phyloP scores from a whole-genome alignment of 2,329 filamentous ascomycete species.

The Sporothrix globosa region DNA sequence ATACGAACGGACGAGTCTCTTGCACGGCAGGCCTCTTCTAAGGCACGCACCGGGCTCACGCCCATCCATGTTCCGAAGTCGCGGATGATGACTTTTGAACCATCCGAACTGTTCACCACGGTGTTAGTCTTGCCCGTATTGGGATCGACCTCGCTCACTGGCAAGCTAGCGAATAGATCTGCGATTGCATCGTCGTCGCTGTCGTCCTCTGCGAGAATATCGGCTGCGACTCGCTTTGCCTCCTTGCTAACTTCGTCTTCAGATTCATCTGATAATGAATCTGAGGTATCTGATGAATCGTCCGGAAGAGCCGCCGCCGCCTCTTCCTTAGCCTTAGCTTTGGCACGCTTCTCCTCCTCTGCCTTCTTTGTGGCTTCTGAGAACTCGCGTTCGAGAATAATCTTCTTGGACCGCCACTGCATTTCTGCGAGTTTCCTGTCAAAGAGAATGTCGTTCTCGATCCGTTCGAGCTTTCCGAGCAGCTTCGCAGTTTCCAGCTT shows the following conservation, averaged over 20 bases:
- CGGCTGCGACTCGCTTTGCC: slow-evolving; percentile 61
- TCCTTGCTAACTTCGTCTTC: slow-evolving; percentile 58
- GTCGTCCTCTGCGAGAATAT: slow-evolving; percentile 59
- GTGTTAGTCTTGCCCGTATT: slow-evolving; percentile 61
- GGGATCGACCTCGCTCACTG: slow-evolving; percentile 62
- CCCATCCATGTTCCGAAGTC: slow-evolving; percentile 87
- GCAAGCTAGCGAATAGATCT: slow-evolving; percentile 63
- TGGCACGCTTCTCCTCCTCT: slow-evolving; percentile 41
- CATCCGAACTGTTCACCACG: slow-evolving; percentile 56
- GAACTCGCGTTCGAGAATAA: slow-evolving; percentile 65
- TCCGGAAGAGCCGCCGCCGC: slow-evolving; percentile 39
- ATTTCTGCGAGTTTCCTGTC: slow-evolving; percentile 67
- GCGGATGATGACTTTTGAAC: slow-evolving; percentile 64
- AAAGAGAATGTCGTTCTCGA: slow-evolving; percentile 78
- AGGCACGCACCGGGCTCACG: slow-evolving; percentile 70
- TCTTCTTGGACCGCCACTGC: slow-evolving; percentile 64
- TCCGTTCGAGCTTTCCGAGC: slow-evolving; percentile 71
- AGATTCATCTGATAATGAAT: slow-evolving; percentile 38
- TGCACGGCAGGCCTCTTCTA: slow-evolving; percentile 87
- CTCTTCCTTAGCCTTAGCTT: slow-evolving; percentile 39
- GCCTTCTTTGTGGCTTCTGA: slow-evolving; percentile 50
- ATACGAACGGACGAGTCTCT: slow-evolving; percentile 73
- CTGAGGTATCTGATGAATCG: slow-evolving; percentile 38
- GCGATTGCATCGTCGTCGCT: slow-evolving; percentile 56
- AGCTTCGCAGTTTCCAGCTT: slow-evolving; percentile 64